Evolutionary conservation across 2,329 filamentous ascomycete species (phyloP).

Genomic region (Podosphaera xanthii): DNA sequence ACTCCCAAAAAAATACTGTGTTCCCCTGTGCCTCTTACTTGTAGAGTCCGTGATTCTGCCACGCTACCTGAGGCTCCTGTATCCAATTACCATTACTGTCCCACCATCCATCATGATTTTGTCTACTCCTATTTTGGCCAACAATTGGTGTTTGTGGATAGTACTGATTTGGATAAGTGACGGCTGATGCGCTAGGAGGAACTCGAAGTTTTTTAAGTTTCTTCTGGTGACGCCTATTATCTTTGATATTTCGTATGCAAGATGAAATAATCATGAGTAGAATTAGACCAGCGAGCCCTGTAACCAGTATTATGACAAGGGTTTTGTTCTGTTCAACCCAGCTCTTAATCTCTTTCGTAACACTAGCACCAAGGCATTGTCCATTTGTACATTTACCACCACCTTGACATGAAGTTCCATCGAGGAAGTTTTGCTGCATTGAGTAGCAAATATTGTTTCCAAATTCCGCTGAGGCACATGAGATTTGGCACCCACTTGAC

Average conservation of each 20-base stretch:
- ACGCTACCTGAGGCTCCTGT: too few relatives aligned
- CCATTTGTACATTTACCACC: slow-evolving; percentile 65
- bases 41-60: too few relatives aligned
- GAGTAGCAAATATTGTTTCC: slow-evolving; percentile 42
- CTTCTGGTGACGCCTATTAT: slow-evolving; percentile 4
- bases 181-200: not conserved
- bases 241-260: slow-evolving; percentile 30
- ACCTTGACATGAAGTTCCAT: slow-evolving; percentile 66
- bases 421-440: slow-evolving; percentile 78
- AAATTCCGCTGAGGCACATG: slow-evolving; percentile 48
- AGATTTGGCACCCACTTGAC: slow-evolving; percentile 46
- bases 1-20: too few relatives aligned
- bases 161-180: not conserved
- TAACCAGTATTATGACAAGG: slow-evolving; percentile 60
- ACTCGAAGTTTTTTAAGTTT: not conserved
- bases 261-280: slow-evolving; percentile 48
- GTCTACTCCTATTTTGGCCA: too few relatives aligned
- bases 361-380: slow-evolving; percentile 46
- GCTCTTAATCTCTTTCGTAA: slow-evolving; percentile 43
- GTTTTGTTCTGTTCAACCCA: slow-evolving; percentile 61
- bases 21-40: too few relatives aligned
- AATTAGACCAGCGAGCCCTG: slow-evolving; percentile 49
- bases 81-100: too few relatives aligned
- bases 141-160: not conserved
- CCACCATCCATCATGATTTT: too few relatives aligned